Conservation (phyloP, 2,329 filamentous ascomycete genomes). For the Blastomyces emzantsi region DNA sequence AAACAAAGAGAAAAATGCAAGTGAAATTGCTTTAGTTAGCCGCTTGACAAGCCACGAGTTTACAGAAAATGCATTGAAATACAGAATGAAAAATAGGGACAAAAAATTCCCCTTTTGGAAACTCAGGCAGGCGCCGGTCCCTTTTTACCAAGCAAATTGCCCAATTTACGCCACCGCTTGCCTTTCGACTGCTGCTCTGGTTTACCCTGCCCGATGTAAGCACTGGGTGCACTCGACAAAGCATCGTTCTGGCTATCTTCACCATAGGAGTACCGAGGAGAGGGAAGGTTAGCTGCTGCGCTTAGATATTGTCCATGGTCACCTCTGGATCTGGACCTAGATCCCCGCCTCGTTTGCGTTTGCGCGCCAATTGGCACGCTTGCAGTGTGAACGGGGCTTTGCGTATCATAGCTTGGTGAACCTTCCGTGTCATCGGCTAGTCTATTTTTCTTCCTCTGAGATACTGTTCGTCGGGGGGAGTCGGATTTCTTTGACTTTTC, state of each 20-base stretch:
- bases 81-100: background rate
- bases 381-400: background rate
- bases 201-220: background rate
- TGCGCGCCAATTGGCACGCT: background rate
- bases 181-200: background rate
- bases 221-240: background rate
- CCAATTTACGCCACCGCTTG: slow-evolving; percentile 11
- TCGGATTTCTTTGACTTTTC: background rate
- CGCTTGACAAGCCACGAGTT: background rate
- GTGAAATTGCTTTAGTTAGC: background rate
- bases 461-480: background rate
- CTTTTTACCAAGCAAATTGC: slow-evolving; percentile 8
- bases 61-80: background rate
- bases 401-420: background rate
- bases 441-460: background rate
- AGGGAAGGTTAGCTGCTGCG: background rate
- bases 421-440: background rate
- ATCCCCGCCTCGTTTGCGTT: background rate
- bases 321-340: background rate
- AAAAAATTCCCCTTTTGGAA: background rate
- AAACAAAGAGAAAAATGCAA: background rate
- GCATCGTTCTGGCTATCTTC: background rate
- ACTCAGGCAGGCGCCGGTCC: background rate
- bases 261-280: background rate
- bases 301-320: background rate